Conservation (phyloP, 164 flowering plant species). For the Hamamelis virginiana region DNA sequence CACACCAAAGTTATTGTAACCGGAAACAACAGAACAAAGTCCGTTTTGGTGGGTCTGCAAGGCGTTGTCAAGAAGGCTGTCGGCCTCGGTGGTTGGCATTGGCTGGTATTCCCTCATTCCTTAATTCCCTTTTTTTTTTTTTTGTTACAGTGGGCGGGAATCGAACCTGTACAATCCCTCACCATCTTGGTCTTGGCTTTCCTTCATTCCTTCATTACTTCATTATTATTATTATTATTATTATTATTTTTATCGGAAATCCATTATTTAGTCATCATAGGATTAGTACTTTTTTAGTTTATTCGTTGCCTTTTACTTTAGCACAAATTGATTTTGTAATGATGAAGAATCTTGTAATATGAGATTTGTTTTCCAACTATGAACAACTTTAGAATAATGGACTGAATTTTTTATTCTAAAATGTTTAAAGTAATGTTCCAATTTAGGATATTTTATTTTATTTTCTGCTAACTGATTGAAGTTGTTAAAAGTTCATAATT, state of each 20-base stretch:
- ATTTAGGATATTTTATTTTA: not conserved
- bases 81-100: slow-evolving; percentile 99
- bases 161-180: too few relatives aligned
- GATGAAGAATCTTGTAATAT: slow-evolving; percentile 8
- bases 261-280: slow-evolving; percentile 4
- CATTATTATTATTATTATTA: too few relatives aligned
- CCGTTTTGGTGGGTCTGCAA: slow-evolving; percentile 89
- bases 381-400: too few relatives aligned
- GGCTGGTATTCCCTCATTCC: slow-evolving; percentile 70
- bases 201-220: too few relatives aligned
- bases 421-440: too few relatives aligned
- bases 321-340: slow-evolving; percentile 3
- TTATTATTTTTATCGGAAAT: too few relatives aligned
- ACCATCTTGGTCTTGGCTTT: too few relatives aligned
- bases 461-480: not conserved
- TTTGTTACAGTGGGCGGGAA: too few relatives aligned
- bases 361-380: not conserved
- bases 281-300: slow-evolving; percentile 7
- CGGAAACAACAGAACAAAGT: slow-evolving; percentile 92
- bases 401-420: too few relatives aligned
- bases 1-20: slow-evolving; percentile 95
- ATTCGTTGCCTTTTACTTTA: slow-evolving; percentile 15
- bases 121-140: not conserved
- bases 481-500: not conserved
- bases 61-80: slow-evolving; percentile 99